Base-by-base conservation (phyloP, 1,139 yeast species). In the Lodderomyces margitis region DNA sequence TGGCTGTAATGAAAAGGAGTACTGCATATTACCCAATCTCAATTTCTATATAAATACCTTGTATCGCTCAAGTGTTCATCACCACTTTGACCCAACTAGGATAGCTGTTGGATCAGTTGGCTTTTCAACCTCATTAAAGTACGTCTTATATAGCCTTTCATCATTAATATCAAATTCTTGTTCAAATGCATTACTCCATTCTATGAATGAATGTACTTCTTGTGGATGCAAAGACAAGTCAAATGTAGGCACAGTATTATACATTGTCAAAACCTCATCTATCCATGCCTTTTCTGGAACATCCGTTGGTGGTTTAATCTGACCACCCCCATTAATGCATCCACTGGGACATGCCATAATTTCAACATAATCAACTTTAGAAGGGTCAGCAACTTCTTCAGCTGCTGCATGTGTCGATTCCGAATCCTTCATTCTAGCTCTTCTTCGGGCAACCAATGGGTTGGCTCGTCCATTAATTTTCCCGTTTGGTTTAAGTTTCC, bases 331-430 rank as follows among this genome's bases (percentile, higher is more conserved):
- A 56, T 92, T 92, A 44, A 91, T 86, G 57, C 98, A 92, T 1
- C 98, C 99, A 30, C 87, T 88, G 3, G 98, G 98, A 60, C 98
- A 92, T 1, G 98, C 98, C 97, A 89, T 91, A 28, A 92, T 86
- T 55, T 92, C 98, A 4, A 92, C 88, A 54, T 86, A 87, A 50
- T 88, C 95, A 54, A 87, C 83, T 36, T 69, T 73, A 15, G 78
- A 63, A 1, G 92, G 83, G 49, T 86, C 92, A 0, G 81, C 80
- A 1, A 48, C 37, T 32, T 63, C 72, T 21, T 54, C 57, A 27
- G 63, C 37, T 24, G 3, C 62, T 20, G 68, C 52, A 3, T 59
- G 47, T 24, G 62, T 54, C 3, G 57, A 44, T 34, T 68, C 56
- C 5, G 37, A 20, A 14, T 35, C 36, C 5, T 34, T 37, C 4